Base-by-base conservation (phyloP, 2,329 filamentous ascomycete species). In the Sclerotinia minor region DNA sequence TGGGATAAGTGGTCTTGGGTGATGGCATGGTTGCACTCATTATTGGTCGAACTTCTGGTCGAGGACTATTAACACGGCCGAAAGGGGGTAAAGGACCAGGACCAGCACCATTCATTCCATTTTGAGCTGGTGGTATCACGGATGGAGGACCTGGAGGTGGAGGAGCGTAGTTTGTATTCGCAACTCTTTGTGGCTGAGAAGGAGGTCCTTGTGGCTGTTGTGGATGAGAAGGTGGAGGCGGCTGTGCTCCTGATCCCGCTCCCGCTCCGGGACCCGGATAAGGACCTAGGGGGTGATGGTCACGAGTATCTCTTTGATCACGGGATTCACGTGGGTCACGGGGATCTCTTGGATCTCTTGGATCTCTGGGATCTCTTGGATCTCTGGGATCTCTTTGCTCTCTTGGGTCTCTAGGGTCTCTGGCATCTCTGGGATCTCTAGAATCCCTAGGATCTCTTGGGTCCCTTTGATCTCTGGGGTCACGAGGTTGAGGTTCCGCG, bases 21-120 rank as follows among this genome's bases (percentile, higher is more conserved):
- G 94, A 97, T n/a, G 92, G 87, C 79, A 94, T 91, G 69, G 91
- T 88, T 76, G 90, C 92, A 72, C 97, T 94, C 72, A 94, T 86
- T 71, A 95, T 85, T 1, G 91, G 90, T 64, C 93, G 87, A 58
- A 93, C 89, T 72, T 97, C 94, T 63, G 90, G 87, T n/a, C 92
- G 87, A 69, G 94, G 92, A 77, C 91, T 96, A 74, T 88, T 88
- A 41, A 89, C 86, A 68, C 86, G 83, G 68, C 89, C 87, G 80
- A 94, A 97, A 24, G 89, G 86, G 73, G 92, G 89, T 74, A 92
- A 80, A 24, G 75, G 70, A 9, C 73, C 74, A 41, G 68, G 73
- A 19, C 70, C 73, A 49, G 73, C 67, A 2, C 76, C 74, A 61
- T 76, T 77, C 70, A 78, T 73, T 21, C 70, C 71, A 54, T 71